Conservation (phyloP, 1,139 yeast genomes). For the Pichia sp. region DNA sequence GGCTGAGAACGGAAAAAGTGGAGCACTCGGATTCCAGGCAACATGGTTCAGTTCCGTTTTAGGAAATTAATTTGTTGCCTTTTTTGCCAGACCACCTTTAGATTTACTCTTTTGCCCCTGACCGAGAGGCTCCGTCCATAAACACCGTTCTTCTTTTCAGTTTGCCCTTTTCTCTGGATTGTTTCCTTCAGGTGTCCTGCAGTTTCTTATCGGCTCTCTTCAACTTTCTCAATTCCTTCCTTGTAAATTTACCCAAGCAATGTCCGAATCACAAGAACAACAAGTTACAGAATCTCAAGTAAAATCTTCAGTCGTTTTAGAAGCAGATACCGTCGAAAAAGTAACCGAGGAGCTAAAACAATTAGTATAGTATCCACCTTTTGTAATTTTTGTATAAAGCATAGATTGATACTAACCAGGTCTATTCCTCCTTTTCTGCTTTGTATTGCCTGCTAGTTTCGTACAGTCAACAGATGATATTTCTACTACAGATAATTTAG, state of each 20-base stretch:
- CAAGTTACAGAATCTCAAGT: background rate
- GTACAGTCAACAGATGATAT: background rate
- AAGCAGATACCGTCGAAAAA: background rate
- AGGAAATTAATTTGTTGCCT: constrained; percentile 2
- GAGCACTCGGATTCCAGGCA: background rate
- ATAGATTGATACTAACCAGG: background rate
- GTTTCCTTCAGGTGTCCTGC: background rate
- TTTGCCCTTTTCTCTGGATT: background rate
- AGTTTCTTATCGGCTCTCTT: background rate
- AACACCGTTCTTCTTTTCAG: background rate
- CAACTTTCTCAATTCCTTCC: background rate
- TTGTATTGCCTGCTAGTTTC: background rate
- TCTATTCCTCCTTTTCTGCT: background rate
- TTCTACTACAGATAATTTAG: background rate
- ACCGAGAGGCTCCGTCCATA: background rate
- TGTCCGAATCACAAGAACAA: background rate
- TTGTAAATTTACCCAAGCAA: background rate
- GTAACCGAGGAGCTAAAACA: constrained; percentile 7
- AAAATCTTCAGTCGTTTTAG: background rate
- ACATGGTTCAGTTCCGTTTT: background rate
- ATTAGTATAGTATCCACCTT: constrained; percentile 5
- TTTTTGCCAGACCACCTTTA: background rate
- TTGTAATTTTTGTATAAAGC: background rate
- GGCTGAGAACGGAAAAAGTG: background rate
- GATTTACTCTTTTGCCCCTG: background rate